A percentile compares a stretch with the other conserved stretches of the same genome.
Conservation (phyloP, 163 green algal species). For the Prototheca wickerhamii region DNA sequence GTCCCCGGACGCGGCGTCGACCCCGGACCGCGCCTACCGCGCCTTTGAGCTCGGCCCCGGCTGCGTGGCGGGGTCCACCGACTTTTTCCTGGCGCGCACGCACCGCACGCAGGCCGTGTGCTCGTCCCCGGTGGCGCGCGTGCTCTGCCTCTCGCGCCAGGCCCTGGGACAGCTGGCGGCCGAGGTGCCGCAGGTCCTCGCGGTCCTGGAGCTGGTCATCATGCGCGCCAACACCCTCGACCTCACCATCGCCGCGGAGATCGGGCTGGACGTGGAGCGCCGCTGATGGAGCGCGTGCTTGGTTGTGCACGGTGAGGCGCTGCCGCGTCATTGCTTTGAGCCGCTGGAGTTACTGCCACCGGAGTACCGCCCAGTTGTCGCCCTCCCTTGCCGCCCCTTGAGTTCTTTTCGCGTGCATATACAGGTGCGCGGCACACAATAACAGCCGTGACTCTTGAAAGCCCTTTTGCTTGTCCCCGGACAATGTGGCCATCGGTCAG, state of each 20-base stretch:
- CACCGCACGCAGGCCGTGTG: constrained; percentile 26
- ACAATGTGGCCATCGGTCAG: too few relatives aligned
- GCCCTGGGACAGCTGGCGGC: constrained; percentile 18
- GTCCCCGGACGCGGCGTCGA: background rate
- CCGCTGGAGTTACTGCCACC: too few relatives aligned
- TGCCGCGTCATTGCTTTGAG: too few relatives aligned
- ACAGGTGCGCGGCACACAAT: too few relatives aligned
- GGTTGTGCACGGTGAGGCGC: too few relatives aligned
- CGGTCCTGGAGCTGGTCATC: constrained; percentile 27
- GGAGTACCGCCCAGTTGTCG: too few relatives aligned
- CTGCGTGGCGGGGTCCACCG: constrained; percentile 36
- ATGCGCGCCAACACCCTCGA: constrained; percentile 32
- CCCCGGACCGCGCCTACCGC: background rate
- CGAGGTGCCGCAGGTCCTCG: constrained; percentile 21
- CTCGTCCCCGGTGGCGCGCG: constrained; percentile 6
- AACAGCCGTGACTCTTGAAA: too few relatives aligned
- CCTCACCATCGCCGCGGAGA: constrained; percentile 18
- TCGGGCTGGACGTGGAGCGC: background rate
- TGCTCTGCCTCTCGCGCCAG: constrained; percentile 22
- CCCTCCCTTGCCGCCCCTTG: too few relatives aligned
- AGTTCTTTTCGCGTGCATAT: too few relatives aligned
- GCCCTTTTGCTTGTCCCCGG: too few relatives aligned
- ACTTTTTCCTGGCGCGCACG: constrained; percentile 45
- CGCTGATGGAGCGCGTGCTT: too few relatives aligned
- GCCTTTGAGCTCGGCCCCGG: constrained; percentile 33